Percentiles rank a stretch among this genome's conserved stretches.
These are phyloP conservation scores for Leishmania guyanensis DNA, from an alignment of 208 protist genomes.

Conservation along the genomic window DNA sequence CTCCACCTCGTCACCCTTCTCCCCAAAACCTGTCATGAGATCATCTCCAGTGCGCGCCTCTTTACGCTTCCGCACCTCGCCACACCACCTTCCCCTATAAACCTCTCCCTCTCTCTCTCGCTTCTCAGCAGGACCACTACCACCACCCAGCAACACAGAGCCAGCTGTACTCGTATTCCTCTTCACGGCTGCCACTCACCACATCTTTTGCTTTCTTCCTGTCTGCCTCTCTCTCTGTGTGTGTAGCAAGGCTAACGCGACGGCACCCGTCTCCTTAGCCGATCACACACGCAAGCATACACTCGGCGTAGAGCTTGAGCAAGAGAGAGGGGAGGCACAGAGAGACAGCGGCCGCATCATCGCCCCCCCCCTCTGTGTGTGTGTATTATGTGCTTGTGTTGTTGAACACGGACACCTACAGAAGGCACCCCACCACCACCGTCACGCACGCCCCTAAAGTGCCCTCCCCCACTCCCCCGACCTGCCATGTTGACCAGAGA, in stretches of 20 bases:
- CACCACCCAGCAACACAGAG: not conserved
- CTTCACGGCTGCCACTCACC: not conserved
- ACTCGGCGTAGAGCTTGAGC: not conserved
- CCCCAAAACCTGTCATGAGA: not conserved
- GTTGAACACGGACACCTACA: not conserved
- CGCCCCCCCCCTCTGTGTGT: not conserved
- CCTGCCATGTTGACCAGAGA: not conserved
- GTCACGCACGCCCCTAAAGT: not conserved
- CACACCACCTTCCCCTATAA: not conserved
- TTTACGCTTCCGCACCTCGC: too few relatives aligned
- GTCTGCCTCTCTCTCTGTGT: not conserved
- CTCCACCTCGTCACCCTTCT: not conserved
- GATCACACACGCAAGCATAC: not conserved
- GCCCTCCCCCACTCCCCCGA: too few relatives aligned
- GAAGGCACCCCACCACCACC: not conserved
- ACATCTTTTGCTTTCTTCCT: not conserved
- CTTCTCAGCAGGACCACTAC: not conserved
- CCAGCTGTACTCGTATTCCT: not conserved
- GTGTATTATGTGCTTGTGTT: not conserved
- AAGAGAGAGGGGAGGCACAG: not conserved
- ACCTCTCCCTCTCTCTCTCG: not conserved
- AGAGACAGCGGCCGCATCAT: not conserved
- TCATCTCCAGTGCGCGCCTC: not conserved
- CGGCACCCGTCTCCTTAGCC: not conserved
- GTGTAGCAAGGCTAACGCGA: not conserved